Percentiles rank a stretch among this genome's conserved stretches.
These are phyloP conservation scores for Colletotrichum gigasporum DNA, from an alignment of 2,329 filamentous ascomycete species.

Conservation along the genomic window DNA sequence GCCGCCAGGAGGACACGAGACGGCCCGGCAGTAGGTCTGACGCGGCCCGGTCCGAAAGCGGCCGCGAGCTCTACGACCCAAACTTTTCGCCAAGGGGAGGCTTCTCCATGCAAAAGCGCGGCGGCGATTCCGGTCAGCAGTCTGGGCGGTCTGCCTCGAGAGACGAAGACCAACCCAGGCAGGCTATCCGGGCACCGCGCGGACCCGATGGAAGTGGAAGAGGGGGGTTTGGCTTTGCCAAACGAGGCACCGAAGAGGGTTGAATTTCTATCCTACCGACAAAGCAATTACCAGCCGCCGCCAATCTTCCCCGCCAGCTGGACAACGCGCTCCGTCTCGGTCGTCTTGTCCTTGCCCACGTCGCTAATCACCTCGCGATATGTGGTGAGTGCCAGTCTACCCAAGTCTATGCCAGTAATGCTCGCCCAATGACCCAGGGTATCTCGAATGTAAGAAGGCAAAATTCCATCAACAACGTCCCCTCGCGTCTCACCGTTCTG, in stretches of 20 bases:
- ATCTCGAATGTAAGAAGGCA: constrained; percentile 70
- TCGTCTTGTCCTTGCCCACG: constrained; percentile 79
- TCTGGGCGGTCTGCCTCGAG: constrained; percentile 58
- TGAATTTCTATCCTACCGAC: constrained; percentile 42
- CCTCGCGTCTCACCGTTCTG: constrained; percentile 39
- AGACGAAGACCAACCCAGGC: constrained; percentile 72
- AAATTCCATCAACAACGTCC: constrained; percentile 71
- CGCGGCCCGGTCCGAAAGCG: constrained; percentile 39
- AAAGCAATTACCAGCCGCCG: constrained; percentile 80
- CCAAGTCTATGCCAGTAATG: constrained; percentile 74
- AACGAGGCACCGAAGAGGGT: constrained; percentile 65
- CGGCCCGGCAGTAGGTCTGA: constrained; percentile 33
- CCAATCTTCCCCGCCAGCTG: constrained; percentile 91
- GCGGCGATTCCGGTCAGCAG: constrained; percentile 45
- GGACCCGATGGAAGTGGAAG: constrained; percentile 82
- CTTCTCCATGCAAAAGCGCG: constrained; percentile 55
- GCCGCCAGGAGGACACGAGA: constrained; percentile 41
- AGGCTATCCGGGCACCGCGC: constrained; percentile 77
- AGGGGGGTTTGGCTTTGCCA: constrained; percentile 80
- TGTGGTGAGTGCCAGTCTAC: constrained; percentile 82
- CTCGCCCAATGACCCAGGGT: constrained; percentile 80
- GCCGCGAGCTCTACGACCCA: constrained; percentile 80
- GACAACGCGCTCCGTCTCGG: constrained; percentile 82
- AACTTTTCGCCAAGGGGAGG: constrained; percentile 73
- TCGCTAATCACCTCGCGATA: constrained; percentile 95